Evolutionary conservation across 306 rosid species (phyloP), one percentile per base, ranked within the genome.

Genomic region (Prunus mume): DNA sequence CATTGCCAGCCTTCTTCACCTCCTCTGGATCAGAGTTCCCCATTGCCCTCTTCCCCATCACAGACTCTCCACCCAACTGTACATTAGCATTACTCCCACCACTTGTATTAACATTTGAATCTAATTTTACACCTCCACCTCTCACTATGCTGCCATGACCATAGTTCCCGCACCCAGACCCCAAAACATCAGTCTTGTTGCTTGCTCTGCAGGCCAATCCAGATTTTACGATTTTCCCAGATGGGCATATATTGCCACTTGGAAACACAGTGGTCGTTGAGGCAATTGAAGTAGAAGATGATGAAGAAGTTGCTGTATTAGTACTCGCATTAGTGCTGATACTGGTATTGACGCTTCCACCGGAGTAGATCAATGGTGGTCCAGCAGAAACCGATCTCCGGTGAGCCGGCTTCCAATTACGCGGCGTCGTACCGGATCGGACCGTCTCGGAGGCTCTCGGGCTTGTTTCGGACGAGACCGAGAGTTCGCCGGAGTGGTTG

Each of bases 81-180:
- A 75, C 51, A 70, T 65, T 79, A 27, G 69, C 76, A 7, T 18
- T 18, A 14, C 84, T 79, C 45, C 72, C 78, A 14, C 83, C 78
- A 14, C 83, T 79, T 34, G 51, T 50, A 72, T 56, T 80, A 9
- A 64, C 80, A 72, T 80, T 84, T 32, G 77, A 79, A 13, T 76
- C 68, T 66, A 81, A 75, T 78, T 85, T 87, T 10, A 65, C 71
- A 9, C 86, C 86, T 28, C 93, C 86, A 34, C 93, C 85, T 4
- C 98, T 93, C 68, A 93, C 77, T 49, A 93, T 93, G 84, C 86
- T 93, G 1, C 98, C 98, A 20, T 87, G 98, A 72, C 98, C 98
- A 41, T 93, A 91, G 85, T 91, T 88, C 7, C 78, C 96, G 0
- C 88, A 80, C n/a, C 98, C 97, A 0, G 84, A 91, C 65, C 96